phyloP scores from a whole-genome alignment of 106 monocot genomes.

The Triglochin maritima region DNA sequence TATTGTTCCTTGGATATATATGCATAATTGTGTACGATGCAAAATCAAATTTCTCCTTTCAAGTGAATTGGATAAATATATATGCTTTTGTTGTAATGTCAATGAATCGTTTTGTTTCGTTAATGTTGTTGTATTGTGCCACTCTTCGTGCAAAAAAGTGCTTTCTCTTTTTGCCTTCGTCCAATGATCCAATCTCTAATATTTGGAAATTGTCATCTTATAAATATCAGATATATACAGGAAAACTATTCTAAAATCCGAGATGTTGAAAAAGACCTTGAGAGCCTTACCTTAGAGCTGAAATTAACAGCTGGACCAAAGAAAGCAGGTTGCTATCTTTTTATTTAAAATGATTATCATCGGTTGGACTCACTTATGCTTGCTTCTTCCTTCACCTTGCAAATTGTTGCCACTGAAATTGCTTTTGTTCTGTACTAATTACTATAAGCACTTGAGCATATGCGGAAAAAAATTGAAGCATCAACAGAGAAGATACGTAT shows the following conservation, averaged over 20 bases:
- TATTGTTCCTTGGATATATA: too few species aligned
- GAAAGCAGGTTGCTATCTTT: conserved; percentile 53
- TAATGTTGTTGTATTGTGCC: too few species aligned
- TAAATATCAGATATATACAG: conserved; percentile 64
- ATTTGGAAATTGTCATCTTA: not conserved
- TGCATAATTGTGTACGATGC: too few species aligned
- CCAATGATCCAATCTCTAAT: not conserved
- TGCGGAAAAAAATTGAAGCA: conserved; percentile 87
- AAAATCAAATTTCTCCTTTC: not conserved
- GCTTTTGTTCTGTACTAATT: conserved; percentile 13
- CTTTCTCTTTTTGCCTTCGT: not conserved
- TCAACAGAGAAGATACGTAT: conserved; percentile 68
- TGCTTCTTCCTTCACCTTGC: conserved; percentile 1
- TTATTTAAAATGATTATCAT: not conserved
- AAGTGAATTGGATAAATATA: not conserved
- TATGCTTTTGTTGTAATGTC: not conserved
- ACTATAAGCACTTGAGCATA: conserved; percentile 76
- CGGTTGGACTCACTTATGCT: not conserved
- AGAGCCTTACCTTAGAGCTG: conserved; percentile 70
- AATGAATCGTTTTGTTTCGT: not conserved
- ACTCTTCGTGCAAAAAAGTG: not conserved
- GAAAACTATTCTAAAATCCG: conserved; percentile 98
- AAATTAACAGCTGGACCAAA: conserved; percentile 99
- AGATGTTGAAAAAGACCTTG: conserved; percentile 89
- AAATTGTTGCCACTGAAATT: not conserved